Evolutionary conservation across 2,329 filamentous ascomycete genomes (phyloP).

Genomic region (Camillea tinctor): DNA sequence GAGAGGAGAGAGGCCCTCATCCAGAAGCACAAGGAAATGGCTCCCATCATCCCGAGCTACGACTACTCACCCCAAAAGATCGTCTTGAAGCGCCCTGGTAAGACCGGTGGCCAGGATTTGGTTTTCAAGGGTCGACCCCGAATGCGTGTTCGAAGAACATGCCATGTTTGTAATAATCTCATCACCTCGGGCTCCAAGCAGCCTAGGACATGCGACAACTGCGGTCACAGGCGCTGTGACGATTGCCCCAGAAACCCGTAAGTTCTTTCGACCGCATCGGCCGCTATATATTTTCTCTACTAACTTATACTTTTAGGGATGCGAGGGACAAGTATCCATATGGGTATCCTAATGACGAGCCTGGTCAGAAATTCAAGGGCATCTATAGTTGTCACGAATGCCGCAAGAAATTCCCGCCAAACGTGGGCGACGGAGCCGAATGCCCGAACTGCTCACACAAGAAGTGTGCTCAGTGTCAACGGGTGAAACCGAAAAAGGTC

Average conservation of each 20-base stretch:
- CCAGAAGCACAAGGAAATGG: conserved; percentile 58
- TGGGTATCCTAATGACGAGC: conserved; percentile 67
- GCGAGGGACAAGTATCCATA: conserved; percentile 69
- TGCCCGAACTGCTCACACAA: conserved; percentile 62
- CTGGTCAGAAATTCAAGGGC: conserved; percentile 49
- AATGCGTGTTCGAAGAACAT: conserved; percentile 72
- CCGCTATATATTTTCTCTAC: too few species aligned
- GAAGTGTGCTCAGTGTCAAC: conserved; percentile 58
- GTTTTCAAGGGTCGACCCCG: conserved; percentile 65
- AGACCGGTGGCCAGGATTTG: conserved; percentile 67
- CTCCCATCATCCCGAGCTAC: conserved; percentile 52
- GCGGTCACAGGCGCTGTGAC: conserved; percentile 72
- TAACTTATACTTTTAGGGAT: conserved; percentile 42
- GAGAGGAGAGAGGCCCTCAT: conserved; percentile 48
- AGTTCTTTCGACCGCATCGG: conserved; percentile 35
- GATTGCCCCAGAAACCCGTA: conserved; percentile 80
- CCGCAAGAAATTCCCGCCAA: conserved; percentile 53
- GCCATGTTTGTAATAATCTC: conserved; percentile 68
- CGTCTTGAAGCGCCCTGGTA: conserved; percentile 62
- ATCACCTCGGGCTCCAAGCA: conserved; percentile 58
- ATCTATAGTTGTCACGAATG: conserved; percentile 64
- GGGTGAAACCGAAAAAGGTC: conserved; percentile 58
- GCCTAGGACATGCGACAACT: conserved; percentile 57
- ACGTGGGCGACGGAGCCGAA: conserved; percentile 48
- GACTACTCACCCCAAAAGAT: conserved; percentile 46